phyloP scores from a whole-genome alignment of 345 rosid genomes.

The Angophora floribunda region DNA sequence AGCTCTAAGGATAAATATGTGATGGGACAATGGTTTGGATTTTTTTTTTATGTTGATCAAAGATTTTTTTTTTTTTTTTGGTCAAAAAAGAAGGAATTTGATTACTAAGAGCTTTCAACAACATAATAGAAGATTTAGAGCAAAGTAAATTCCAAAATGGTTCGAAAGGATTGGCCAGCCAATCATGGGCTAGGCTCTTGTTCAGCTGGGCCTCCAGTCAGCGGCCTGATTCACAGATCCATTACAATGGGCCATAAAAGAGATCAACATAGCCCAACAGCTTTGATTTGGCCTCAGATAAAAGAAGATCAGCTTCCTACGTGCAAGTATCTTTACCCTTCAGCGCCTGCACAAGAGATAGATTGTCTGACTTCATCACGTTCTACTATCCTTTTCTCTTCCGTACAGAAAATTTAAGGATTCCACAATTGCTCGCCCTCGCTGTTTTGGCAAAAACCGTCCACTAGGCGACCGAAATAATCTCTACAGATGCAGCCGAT shows the following conservation, averaged over 20 bases:
- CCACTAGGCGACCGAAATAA: fast-evolving
- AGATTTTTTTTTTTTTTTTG: no score
- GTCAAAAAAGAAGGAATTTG: background rate
- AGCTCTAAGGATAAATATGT: no score
- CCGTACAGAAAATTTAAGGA: background rate
- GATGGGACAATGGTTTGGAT: no score
- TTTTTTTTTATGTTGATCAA: no score
- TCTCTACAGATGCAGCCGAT: background rate
- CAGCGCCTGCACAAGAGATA: background rate
- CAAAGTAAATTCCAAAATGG: background rate
- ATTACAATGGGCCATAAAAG: background rate
- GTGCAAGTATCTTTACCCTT: background rate
- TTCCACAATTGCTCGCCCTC: background rate
- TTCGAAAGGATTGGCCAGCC: background rate
- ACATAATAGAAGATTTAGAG: background rate
- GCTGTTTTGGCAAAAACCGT: background rate
- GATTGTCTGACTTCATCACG: no score
- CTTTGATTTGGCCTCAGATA: background rate
- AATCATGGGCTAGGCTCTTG: background rate
- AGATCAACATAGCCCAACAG: background rate
- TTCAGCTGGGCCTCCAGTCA: fast-evolving
- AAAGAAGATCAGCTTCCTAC: background rate
- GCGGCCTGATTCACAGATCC: fast-evolving
- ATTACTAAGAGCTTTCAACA: background rate
- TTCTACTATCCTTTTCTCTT: background rate